Conservation (phyloP, 176 grass and related monocot genomes). For the Aegilops longissima region DNA sequence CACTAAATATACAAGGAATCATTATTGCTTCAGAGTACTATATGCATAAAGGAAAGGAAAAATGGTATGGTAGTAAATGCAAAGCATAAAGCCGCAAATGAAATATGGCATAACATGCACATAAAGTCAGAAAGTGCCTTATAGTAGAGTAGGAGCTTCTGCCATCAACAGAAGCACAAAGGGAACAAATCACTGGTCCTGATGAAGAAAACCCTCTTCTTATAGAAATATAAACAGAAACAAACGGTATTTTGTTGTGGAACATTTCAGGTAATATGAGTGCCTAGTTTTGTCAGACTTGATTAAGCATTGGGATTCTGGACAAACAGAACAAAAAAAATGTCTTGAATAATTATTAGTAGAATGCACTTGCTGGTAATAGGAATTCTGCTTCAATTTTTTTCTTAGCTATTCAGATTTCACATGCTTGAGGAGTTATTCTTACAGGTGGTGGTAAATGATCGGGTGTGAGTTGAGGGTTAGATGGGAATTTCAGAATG, state of each 20-base stretch:
- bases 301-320: background rate
- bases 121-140: background rate
- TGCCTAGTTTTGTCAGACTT: background rate
- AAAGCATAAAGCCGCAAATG: background rate
- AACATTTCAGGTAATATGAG: slow-evolving; percentile 1
- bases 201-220: background rate
- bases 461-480: background rate
- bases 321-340: background rate
- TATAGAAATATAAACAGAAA: background rate
- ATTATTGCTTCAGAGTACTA: slow-evolving; percentile 15
- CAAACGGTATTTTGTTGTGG: background rate
- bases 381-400: background rate
- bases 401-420: background rate
- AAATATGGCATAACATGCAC: background rate
- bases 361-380: background rate
- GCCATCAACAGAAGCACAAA: slow-evolving; percentile 3
- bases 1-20: background rate
- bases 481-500: background rate
- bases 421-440: background rate
- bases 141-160: background rate
- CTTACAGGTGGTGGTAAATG: background rate
- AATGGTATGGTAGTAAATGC: background rate
- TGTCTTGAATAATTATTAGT: background rate
- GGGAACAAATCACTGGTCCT: background rate
- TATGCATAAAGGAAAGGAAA: background rate